These are phyloP conservation scores for Lactarius psammicola DNA, from an alignment of 768 basidiomycete species.

Conservation along the genomic window DNA sequence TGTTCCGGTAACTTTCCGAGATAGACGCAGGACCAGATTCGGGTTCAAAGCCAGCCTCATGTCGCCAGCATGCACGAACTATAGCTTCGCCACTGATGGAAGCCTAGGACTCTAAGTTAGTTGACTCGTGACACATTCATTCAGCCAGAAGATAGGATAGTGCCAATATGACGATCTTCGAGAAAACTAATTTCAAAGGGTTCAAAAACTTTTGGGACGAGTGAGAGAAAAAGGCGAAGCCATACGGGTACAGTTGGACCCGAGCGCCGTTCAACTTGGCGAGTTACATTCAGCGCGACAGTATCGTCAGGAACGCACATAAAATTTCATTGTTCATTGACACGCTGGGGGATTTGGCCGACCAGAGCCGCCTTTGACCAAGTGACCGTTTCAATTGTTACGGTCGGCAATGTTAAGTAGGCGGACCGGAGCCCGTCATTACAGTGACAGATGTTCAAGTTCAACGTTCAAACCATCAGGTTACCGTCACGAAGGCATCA, in stretches of 20 bases:
- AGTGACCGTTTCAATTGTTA: background rate
- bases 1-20: constrained; percentile 17
- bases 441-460: background rate
- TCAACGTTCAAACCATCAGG: background rate
- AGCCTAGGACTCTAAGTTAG: background rate
- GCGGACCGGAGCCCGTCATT: background rate
- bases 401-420: background rate
- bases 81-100: background rate
- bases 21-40: constrained; percentile 10
- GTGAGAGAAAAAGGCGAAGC: background rate
- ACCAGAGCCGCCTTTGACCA: background rate
- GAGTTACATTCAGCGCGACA: background rate
- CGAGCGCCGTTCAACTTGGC: background rate
- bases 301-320: background rate
- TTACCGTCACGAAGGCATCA: background rate
- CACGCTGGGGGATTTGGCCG: background rate
- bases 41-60: background rate
- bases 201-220: constrained; percentile 1
- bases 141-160: background rate
- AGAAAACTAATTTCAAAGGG: background rate
- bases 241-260: background rate
- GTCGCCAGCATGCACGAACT: background rate
- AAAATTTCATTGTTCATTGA: background rate
- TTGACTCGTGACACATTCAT: background rate
- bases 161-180: background rate